These are phyloP conservation scores for Chaetomium fimeti DNA, from an alignment of 495 filamentous ascomycete genomes.

Conservation along the genomic window DNA sequence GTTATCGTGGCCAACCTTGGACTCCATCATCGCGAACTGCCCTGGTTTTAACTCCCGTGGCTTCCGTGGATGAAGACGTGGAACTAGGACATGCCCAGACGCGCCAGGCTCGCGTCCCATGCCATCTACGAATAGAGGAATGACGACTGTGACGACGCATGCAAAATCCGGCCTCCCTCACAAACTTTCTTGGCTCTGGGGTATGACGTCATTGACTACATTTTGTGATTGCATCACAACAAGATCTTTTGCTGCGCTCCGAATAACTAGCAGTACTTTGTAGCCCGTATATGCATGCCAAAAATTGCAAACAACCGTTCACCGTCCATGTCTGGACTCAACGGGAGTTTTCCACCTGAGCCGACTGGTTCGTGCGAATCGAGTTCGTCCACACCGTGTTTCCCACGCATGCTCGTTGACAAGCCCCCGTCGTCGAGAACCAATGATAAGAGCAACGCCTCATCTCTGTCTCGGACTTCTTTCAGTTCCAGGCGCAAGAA, in stretches of 20 bases:
- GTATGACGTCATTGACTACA: conserved; percentile 2
- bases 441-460: not conserved
- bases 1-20: not conserved
- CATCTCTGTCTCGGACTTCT: not conserved
- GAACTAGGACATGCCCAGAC: not conserved
- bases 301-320: not conserved
- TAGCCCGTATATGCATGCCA: too few relatives aligned
- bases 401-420: not conserved
- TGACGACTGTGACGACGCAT: not conserved
- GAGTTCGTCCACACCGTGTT: not conserved
- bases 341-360: not conserved
- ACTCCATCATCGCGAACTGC: not conserved
- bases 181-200: not conserved
- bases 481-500: not conserved
- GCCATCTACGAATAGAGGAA: too few relatives aligned
- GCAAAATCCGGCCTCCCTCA: not conserved
- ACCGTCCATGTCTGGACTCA: too few relatives aligned
- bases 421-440: not conserved
- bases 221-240: not conserved
- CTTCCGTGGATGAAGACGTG: not conserved
- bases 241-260: not conserved
- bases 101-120: not conserved
- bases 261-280: too few relatives aligned
- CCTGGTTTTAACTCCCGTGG: conserved; percentile 1
- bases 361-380: not conserved